A percentile compares a stretch with the other conserved stretches of the same genome.
phyloP scores from a whole-genome alignment of 2,329 filamentous ascomycete species.

The Epichloe festucae region DNA sequence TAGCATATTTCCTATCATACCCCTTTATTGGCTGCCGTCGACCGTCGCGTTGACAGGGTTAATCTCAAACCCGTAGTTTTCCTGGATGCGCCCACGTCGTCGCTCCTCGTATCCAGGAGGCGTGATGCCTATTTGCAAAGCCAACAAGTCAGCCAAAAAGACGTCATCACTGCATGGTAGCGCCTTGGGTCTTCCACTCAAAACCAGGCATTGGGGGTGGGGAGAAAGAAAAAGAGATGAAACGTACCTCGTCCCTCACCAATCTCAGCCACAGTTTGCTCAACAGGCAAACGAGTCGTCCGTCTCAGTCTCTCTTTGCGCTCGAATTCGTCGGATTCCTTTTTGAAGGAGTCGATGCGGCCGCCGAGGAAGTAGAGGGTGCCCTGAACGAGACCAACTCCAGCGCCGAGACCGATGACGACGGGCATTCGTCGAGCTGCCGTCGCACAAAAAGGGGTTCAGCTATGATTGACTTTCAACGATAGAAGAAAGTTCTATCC shows the following conservation, averaged over 20 bases:
- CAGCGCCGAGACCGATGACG: constrained; percentile 52
- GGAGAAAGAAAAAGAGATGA: too few species aligned
- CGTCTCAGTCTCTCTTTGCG: constrained; percentile 62
- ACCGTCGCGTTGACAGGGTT: constrained; percentile 45
- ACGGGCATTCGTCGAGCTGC: constrained; percentile 46
- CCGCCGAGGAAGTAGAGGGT: constrained; percentile 58
- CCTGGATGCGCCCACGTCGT: constrained; percentile 66
- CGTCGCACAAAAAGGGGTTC: background rate
- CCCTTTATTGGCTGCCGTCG: constrained; percentile 28
- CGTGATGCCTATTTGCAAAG: constrained; percentile 51
- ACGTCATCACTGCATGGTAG: background rate
- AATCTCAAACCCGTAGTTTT: constrained; percentile 80
- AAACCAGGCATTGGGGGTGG: background rate
- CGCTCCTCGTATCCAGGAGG: constrained; percentile 76
- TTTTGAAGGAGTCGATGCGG: constrained; percentile 37
- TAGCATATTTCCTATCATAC: background rate
- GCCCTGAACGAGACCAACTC: constrained; percentile 43
- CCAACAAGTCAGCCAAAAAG: background rate
- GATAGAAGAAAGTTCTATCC: background rate
- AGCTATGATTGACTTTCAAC: background rate
- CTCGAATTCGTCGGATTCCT: constrained; percentile 56
- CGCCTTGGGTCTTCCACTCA: too few species aligned
- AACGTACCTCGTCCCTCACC: constrained; percentile 75
- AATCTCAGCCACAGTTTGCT: constrained; percentile 68
- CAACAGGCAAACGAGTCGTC: constrained; percentile 59